A percentile compares a stretch with the other conserved stretches of the same genome.
Conservation (phyloP, 1,284 basidiomycete genomes). For the Bondarzewia mesenterica region DNA sequence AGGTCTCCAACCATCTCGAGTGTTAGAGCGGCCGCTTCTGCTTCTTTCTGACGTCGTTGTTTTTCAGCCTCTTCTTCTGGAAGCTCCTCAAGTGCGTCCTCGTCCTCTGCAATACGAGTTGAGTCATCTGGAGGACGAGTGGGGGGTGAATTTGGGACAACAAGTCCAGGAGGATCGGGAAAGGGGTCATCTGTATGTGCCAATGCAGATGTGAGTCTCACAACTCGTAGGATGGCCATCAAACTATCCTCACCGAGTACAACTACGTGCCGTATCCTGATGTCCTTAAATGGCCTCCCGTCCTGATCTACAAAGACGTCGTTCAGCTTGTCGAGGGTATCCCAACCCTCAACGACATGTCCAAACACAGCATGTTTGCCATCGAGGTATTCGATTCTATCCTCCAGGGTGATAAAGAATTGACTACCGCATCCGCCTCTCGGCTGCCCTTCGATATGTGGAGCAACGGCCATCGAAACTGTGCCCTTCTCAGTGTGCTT, state of each 20-base stretch:
- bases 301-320: conserved; percentile 86
- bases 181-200: conserved; percentile 96
- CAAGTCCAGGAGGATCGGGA: conserved; percentile 73
- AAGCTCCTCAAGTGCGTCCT: conserved; percentile 71
- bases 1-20: conserved; percentile 99
- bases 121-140: conserved; percentile 75
- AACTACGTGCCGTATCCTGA: conserved; percentile 88
- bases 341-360: conserved; percentile 89
- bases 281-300: conserved; percentile 87
- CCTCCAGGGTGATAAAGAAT: conserved; percentile 91
- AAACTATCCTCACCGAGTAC: conserved; percentile 63
- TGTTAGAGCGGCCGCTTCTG: conserved; percentile 88
- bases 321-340: conserved; percentile 90
- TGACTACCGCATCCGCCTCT: conserved; percentile 87
- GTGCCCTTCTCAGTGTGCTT: conserved; percentile 88
- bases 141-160: conserved; percentile 72
- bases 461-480: conserved; percentile 92
- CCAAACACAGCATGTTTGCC: conserved; percentile 96
- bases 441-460: conserved; percentile 51
- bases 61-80: conserved; percentile 81
- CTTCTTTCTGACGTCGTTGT: conserved; percentile 75
- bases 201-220: background rate
- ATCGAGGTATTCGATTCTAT: conserved; percentile 91
- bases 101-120: conserved; percentile 86
- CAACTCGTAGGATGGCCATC: background rate